Evolutionary conservation across 2,329 filamentous ascomycete genomes (phyloP).

Genomic region (Onygenales sp.): DNA sequence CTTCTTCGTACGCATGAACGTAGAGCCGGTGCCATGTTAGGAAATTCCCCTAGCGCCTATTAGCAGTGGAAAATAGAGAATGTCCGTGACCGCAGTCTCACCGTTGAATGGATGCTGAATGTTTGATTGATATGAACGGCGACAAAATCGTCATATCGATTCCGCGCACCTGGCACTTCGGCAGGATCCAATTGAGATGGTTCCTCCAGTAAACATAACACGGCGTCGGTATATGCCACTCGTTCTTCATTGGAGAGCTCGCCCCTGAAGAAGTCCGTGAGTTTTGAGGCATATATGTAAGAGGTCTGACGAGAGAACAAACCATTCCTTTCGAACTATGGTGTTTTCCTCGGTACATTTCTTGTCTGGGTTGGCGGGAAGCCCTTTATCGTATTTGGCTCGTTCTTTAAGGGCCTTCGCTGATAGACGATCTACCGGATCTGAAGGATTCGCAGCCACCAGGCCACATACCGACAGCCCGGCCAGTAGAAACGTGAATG

Average conservation of each 20-base stretch:
- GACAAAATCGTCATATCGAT: constrained; percentile 6
- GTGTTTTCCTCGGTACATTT: neutral
- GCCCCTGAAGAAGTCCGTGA: neutral
- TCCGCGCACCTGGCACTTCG: constrained; percentile 4
- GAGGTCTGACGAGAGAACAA: neutral
- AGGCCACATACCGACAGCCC: neutral
- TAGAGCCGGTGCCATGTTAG: constrained; percentile 31
- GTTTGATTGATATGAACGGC: constrained; percentile 7
- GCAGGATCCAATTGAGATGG: neutral
- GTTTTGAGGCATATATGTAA: neutral
- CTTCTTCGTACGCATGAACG: constrained; percentile 25
- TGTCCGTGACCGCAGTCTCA: neutral
- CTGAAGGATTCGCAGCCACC: neutral
- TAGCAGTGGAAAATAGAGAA: neutral
- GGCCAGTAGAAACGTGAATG: neutral
- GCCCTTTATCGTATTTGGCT: neutral
- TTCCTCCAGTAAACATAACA: constrained; percentile 5
- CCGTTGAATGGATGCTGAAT: constrained; percentile 3
- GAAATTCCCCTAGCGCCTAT: constrained; percentile 1
- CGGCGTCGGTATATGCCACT: constrained; percentile 5
- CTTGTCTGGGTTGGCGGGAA: neutral
- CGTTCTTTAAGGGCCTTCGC: neutral
- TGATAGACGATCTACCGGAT: neutral
- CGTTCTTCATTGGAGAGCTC: constrained; percentile 1
- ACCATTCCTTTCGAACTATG: constrained; percentile 1